These are phyloP conservation scores for Rutstroemia sp. DNA, from an alignment of 2,329 filamentous ascomycete species.

Conservation along the genomic window DNA sequence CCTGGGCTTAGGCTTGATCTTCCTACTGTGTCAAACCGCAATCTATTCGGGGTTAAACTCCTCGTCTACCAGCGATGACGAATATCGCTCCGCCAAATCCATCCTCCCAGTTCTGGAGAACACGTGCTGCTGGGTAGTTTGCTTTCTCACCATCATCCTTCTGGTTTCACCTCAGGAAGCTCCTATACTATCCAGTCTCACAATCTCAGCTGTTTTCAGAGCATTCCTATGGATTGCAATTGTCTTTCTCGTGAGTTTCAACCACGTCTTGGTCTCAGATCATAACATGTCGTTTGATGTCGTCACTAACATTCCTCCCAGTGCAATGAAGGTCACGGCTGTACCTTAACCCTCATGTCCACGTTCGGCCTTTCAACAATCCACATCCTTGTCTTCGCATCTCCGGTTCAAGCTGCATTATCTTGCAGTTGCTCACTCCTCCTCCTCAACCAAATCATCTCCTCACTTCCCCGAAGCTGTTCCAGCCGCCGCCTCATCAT, in stretches of 20 bases:
- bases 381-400: neutral
- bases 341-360: conserved; percentile 1
- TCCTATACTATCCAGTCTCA: neutral
- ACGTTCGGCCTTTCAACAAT: conserved; percentile 5
- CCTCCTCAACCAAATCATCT: neutral
- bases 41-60: neutral
- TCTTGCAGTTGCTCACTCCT: conserved; percentile 4
- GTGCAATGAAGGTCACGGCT: conserved; percentile 5
- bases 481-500: neutral
- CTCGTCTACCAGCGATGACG: neutral
- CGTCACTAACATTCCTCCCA: neutral
- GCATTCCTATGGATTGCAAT: neutral
- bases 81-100: neutral
- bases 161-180: neutral
- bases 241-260: conserved; percentile 1
- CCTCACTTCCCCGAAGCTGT: neutral
- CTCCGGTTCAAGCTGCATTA: neutral
- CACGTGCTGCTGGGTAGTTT: conserved; percentile 9
- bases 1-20: neutral
- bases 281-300: no score
- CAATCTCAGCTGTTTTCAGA: neutral
- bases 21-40: conserved; percentile 1
- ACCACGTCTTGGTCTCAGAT: no score
- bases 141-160: conserved; percentile 4
- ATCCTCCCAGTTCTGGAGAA: neutral